Percentiles rank a stretch among this genome's conserved stretches.
These are phyloP conservation scores for Rhynchospora tenuis DNA, from an alignment of 176 grass and related monocot genomes.

Conservation along the genomic window DNA sequence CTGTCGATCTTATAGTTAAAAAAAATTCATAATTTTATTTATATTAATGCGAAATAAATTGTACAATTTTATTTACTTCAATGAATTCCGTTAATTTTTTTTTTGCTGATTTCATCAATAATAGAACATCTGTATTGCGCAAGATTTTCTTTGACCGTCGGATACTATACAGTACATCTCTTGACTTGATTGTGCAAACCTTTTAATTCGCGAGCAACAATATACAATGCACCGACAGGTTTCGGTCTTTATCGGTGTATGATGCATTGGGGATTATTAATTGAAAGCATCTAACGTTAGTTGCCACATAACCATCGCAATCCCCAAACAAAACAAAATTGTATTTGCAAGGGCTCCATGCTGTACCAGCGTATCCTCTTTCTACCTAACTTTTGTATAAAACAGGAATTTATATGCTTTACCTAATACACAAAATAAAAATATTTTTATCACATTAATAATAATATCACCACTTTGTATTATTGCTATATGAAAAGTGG, in stretches of 20 bases:
- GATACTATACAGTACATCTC: not conserved
- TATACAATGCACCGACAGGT: conserved; percentile 11
- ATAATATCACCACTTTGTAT: no score
- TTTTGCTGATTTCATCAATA: no score
- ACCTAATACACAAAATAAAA: not conserved
- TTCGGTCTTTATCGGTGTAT: not conserved
- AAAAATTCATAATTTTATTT: no score
- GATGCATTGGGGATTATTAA: not conserved
- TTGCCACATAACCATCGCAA: not conserved
- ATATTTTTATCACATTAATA: no score
- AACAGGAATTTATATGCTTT: not conserved
- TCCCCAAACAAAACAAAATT: not conserved
- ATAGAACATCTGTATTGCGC: not conserved
- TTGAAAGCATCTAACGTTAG: conserved; percentile 1
- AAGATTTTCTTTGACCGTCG: not conserved
- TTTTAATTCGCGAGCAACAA: not conserved
- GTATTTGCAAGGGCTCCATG: not conserved
- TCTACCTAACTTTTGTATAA: not conserved
- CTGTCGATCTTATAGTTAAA: no score
- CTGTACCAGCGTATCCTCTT: not conserved
- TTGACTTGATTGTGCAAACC: not conserved
- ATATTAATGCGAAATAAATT: no score
- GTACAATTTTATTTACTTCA: no score
- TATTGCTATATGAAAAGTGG: no score
- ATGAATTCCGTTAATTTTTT: no score